Percentiles rank a stretch among this genome's conserved stretches.
Evolutionary conservation across 2,329 filamentous ascomycete species (phyloP).

Genomic region (Fusarium sp.): DNA sequence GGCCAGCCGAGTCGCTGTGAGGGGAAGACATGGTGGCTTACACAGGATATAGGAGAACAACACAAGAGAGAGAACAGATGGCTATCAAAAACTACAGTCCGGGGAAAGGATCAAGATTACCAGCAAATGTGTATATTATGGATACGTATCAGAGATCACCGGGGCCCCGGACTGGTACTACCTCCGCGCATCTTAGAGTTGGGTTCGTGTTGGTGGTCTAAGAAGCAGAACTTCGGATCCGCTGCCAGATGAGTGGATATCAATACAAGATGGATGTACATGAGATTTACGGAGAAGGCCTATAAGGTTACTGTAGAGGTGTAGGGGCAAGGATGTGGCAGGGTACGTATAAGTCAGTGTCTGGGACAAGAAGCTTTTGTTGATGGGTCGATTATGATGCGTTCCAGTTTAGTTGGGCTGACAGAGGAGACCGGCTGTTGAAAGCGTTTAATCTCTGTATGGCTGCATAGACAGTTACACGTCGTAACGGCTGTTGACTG

Average conservation of each 20-base stretch:
- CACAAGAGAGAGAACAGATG: background rate
- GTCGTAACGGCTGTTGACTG: background rate
- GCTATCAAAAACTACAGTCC: constrained; percentile 4
- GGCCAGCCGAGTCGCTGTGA: constrained; percentile 14
- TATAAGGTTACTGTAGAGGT: background rate
- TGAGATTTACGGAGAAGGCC: background rate
- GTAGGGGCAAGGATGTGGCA: constrained; percentile 11
- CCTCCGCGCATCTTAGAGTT: background rate
- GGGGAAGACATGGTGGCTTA: constrained; percentile 1
- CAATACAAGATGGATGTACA: background rate
- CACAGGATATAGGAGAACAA: background rate
- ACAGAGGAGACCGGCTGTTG: background rate
- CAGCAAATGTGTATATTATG: background rate
- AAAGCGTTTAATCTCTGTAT: background rate
- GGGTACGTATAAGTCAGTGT: background rate
- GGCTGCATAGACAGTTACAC: background rate
- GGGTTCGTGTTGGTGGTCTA: constrained; percentile 4
- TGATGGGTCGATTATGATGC: constrained; percentile 18
- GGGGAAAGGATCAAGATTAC: constrained; percentile 9
- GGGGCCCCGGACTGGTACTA: constrained; percentile 25
- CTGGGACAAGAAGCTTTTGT: background rate
- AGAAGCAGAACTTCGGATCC: constrained; percentile 38
- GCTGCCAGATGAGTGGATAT: constrained; percentile 18
- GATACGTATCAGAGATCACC: constrained; percentile 15
- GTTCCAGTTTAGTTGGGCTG: background rate